Evolutionary conservation across 805 yeast species (phyloP).

Genomic region (Kuraishia borneana): DNA sequence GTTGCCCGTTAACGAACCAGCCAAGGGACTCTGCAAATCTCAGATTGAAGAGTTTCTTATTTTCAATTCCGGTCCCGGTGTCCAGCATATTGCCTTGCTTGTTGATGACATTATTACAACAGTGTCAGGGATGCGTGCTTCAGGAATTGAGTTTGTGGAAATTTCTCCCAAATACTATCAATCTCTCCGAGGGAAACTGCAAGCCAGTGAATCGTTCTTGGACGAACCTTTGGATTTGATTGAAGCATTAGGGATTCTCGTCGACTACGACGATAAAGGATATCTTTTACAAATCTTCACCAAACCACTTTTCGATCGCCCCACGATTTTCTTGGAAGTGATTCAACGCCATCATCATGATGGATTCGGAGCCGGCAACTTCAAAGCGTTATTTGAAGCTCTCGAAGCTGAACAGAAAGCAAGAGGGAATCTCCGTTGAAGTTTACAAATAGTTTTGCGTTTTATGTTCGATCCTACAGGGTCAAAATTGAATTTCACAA

Average conservation of each 20-base stretch:
- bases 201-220: slow-evolving; percentile 28
- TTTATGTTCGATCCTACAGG: background rate
- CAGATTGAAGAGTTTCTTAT: slow-evolving; percentile 79
- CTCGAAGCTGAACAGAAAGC: slow-evolving; percentile 65
- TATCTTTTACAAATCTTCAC: slow-evolving; percentile 75
- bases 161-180: slow-evolving; percentile 51
- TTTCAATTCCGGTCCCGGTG: slow-evolving; percentile 70
- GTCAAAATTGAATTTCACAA: background rate
- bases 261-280: slow-evolving; percentile 72
- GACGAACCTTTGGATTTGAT: slow-evolving; percentile 44
- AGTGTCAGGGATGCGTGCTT: slow-evolving; percentile 36
- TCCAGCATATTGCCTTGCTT: slow-evolving; percentile 70
- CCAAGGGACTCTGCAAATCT: slow-evolving; percentile 48
- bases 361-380: slow-evolving; percentile 88
- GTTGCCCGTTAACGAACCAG: slow-evolving; percentile 85
- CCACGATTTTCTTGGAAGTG: slow-evolving; percentile 72
- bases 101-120: slow-evolving; percentile 52
- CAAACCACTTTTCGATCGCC: slow-evolving; percentile 65
- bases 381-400: slow-evolving; percentile 69
- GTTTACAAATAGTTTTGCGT: background rate
- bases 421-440: slow-evolving; percentile 47
- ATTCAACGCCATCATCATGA: slow-evolving; percentile 72
- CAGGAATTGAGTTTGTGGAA: slow-evolving; percentile 62
- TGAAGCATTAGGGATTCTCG: slow-evolving; percentile 41
- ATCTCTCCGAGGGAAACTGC: slow-evolving; percentile 33